A percentile compares a stretch with the other conserved stretches of the same genome.
phyloP scores from a whole-genome alignment of 169 alveolate species.

The Miamiensis avidus region DNA sequence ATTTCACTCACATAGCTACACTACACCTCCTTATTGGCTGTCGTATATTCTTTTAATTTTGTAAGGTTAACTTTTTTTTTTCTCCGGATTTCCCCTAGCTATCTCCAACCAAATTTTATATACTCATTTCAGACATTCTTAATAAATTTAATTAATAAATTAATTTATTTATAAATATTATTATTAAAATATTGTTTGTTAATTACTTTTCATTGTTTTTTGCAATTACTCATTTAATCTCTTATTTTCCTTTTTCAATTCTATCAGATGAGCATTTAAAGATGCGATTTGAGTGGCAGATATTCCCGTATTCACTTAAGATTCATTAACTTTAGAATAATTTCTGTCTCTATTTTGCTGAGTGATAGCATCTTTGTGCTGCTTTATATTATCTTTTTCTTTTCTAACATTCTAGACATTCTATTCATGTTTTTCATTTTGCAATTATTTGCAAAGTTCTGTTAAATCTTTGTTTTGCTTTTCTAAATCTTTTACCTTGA shows the following conservation, averaged over 20 bases:
- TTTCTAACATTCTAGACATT: not conserved
- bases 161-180: no score
- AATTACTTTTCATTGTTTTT: not conserved
- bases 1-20: slow-evolving; percentile 6
- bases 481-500: slow-evolving; percentile 1
- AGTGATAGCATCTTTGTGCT: not conserved
- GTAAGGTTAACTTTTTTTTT: not conserved
- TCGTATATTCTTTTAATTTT: slow-evolving; percentile 13
- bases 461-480: slow-evolving; percentile 14
- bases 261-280: not conserved
- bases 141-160: not conserved
- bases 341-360: not conserved
- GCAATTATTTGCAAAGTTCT: not conserved
- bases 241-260: not conserved
- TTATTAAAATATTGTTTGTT: no score
- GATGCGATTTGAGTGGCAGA: no score
- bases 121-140: not conserved
- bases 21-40: slow-evolving; percentile 5
- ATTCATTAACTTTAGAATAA: no score
- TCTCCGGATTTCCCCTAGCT: slow-evolving; percentile 10
- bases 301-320: no score
- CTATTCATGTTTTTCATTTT: slow-evolving; percentile 7
- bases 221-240: no score
- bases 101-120: not conserved
- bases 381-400: not conserved